Evolutionary conservation across 305 asterid genomes (phyloP), one percentile per base, ranked within the genome.

Genomic region (Fraxinus xanthoxyloides): DNA sequence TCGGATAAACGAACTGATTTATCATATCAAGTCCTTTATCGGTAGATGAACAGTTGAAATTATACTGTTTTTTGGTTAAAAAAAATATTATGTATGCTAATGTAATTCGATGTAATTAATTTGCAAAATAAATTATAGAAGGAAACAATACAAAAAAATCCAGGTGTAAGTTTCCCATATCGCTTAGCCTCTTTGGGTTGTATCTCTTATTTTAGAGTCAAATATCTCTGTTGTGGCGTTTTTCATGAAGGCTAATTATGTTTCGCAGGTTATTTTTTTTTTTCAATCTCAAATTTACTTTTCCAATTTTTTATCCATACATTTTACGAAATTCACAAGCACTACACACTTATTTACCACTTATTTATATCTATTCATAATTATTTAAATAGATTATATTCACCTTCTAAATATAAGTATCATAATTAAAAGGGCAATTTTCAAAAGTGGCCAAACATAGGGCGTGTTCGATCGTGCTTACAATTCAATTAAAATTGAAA

Each of bases 1-100:
- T 36, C 90, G 97, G 9, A 85, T 90, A 54, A 87, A 78, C 21
- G 94, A 92, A 36, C 43, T 94, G 86, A 67, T 92, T 38, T 82
- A 8, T 78, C 91, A 85, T 56, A 72, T 91, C 81, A 90, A 85
- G 72, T 87, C 83, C 46, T 94, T 90, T 82, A 79, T 90, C 13
- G 46, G 48, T 30, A 84, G 80, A 83, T 80, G 34, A 73, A 67
- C n/a, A 67, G 21, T 28, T 67, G 36, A 65, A 10, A 24, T 65
- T 65, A 26, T 8, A 7, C 8, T 65, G 69, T 59, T 7, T 21
- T n/a, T 59, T 7, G 69, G 10, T 19, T n/a, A n/a, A 19, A 19
- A 21, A 59, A 21, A 9, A 19, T 19, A 46, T 21, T 59, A 59
- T 59, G 69, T 59, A 21, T 19, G 69, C 69, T 2, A 59, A 21